Evolutionary conservation across 805 yeast genomes (phyloP).

Genomic region (Kodamaea lidongshanica): DNA sequence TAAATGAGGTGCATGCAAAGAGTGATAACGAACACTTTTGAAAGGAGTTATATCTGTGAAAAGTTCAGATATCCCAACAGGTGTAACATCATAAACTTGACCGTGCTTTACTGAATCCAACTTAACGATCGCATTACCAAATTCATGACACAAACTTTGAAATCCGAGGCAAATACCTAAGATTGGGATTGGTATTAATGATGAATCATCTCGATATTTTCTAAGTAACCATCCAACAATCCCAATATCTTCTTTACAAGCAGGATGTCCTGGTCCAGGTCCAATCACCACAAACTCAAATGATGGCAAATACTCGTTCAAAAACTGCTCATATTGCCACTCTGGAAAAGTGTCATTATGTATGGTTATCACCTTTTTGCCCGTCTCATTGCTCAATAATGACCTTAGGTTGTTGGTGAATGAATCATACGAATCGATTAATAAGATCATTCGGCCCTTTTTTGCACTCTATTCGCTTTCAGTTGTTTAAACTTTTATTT

Average conservation of each 20-base stretch:
- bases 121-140: conserved; percentile 51
- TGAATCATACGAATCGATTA: conserved; percentile 92
- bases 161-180: conserved; percentile 93
- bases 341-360: conserved; percentile 53
- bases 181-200: conserved; percentile 44
- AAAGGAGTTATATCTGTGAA: conserved; percentile 33
- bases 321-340: conserved; percentile 25
- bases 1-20: conserved; percentile 50
- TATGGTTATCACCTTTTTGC: conserved; percentile 46
- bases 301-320: conserved; percentile 38
- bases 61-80: conserved; percentile 30
- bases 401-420: conserved; percentile 77
- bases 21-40: conserved; percentile 83
- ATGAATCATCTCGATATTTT: conserved; percentile 12
- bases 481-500: too few species aligned
- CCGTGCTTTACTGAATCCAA: conserved; percentile 74
- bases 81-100: conserved; percentile 55
- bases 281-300: conserved; percentile 82
- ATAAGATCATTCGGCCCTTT: conserved; percentile 46
- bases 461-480: too few species aligned
- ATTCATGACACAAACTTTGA: conserved; percentile 66
- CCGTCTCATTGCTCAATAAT: conserved; percentile 51
- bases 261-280: conserved; percentile 97
- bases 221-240: conserved; percentile 55
- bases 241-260: conserved; percentile 57